Evolutionary conservation across 2,329 filamentous ascomycete species (phyloP), one percentile per base, ranked within the genome.

Genomic region (Pseudogymnoascus sp.): DNA sequence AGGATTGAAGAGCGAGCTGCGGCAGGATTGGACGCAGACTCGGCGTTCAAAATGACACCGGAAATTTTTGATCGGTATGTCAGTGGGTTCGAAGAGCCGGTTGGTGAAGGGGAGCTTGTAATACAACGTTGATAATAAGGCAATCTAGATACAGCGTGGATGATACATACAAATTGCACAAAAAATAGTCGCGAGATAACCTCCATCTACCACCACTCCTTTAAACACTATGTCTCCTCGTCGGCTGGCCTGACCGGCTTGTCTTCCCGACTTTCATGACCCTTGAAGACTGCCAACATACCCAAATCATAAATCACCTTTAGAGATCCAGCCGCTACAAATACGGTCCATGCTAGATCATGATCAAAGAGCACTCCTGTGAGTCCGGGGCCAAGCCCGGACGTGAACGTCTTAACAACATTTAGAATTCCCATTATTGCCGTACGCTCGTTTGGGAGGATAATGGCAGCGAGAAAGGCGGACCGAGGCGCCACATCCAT

Each of bases 401-500:
- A 83, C 4, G 81, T 79, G 5, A 80, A 76, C 0, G 88, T 91
- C 74, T 89, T 90, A 28, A 88, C 82, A 0, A 88, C 83, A 66
- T 90, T 90, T 3, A 89, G 79, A 0, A 86, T 77, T 0, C 88
- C 89, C 83, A 91, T 87, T 9, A 90, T 83, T 0, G 87, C 86
- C 0, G 88, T 91, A 1, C 89, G 81, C 72, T 91, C 88, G 2
- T 79, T 77, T 0, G 87, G 81, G 8, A 83, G 80, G 2, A 91
- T 79, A 0, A 86, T 82, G 1, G 85, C 83, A 0, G 88, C 84
- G 1, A 91, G 74, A 71, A 91, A 91, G 0, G 88, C 88, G 2
- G 84, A 81, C 7, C 88, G 82, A 0, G 89, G 89, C 0, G 86
- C 88, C 21, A 83, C 81, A 68, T 91, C 88, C 88, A 91, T 91